Conservation (phyloP, 306 rosid genomes). For the Ziziphus jujuba region DNA sequence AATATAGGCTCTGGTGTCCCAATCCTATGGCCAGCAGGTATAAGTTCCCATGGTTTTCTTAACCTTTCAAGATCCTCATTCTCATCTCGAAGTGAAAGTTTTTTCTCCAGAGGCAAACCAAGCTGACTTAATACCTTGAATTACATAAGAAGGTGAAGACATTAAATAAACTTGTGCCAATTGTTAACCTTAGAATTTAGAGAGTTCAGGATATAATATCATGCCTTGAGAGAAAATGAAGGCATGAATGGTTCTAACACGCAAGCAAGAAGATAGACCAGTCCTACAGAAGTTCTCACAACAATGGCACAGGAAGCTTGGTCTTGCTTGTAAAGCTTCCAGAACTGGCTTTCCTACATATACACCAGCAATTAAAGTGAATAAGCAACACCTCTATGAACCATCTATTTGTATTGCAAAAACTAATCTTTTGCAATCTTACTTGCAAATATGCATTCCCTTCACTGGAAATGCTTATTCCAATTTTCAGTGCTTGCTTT, state of each 20-base stretch:
- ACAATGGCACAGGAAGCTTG: slow-evolving; percentile 57
- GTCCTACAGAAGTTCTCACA: slow-evolving; percentile 64
- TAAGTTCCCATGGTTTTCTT: slow-evolving; percentile 56
- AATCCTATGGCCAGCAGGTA: slow-evolving; percentile 64
- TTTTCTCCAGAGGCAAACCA: slow-evolving; percentile 39
- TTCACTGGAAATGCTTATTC: slow-evolving; percentile 65
- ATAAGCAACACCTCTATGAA: background rate
- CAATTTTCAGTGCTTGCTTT: slow-evolving; percentile 72
- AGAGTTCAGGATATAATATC: background rate
- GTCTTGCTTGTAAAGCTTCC: slow-evolving; percentile 71
- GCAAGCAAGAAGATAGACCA: slow-evolving; percentile 60
- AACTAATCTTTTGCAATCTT: slow-evolving; percentile 11
- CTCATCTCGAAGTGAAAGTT: slow-evolving; percentile 47
- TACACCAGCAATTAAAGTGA: background rate
- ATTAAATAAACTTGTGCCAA: background rate
- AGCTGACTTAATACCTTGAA: slow-evolving; percentile 67
- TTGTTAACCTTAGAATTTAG: background rate
- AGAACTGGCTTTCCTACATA: slow-evolving; percentile 59
- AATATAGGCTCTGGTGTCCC: slow-evolving; percentile 65
- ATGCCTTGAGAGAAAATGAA: slow-evolving; percentile 67
- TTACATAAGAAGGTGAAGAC: slow-evolving; percentile 16
- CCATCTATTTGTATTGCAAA: background rate
- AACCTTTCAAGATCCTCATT: slow-evolving; percentile 52
- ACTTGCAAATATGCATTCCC: slow-evolving; percentile 82
- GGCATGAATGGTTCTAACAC: slow-evolving; percentile 74